Conservation (phyloP, 1,139 yeast species). For the Saccharomycopsis phalli region DNA sequence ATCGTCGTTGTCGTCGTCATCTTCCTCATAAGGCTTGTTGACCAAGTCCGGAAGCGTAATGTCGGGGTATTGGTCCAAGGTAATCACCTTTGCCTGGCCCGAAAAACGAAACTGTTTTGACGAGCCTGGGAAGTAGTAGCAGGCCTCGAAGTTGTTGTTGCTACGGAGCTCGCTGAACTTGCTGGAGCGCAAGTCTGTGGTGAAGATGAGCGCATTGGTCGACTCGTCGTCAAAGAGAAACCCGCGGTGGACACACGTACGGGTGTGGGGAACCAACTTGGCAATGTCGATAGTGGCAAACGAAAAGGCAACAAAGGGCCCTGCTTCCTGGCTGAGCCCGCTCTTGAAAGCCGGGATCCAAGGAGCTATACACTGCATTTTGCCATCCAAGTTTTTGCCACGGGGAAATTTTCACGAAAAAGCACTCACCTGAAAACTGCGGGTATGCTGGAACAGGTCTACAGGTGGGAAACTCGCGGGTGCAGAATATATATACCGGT, state of each 20-base stretch:
- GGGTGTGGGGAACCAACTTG: slow-evolving; percentile 47
- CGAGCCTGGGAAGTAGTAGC: slow-evolving; percentile 55
- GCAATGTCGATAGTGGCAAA: slow-evolving; percentile 54
- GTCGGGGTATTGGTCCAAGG: slow-evolving; percentile 32
- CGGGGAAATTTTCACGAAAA: too few relatives aligned
- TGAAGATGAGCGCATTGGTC: slow-evolving; percentile 59
- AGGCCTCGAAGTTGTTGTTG: slow-evolving; percentile 60
- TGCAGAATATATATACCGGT: too few relatives aligned
- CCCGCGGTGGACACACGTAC: slow-evolving; percentile 69
- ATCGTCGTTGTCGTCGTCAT: slow-evolving; percentile 20
- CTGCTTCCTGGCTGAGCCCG: slow-evolving; percentile 38
- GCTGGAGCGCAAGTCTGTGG: slow-evolving; percentile 63
- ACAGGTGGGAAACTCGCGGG: too few relatives aligned
- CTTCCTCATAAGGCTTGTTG: slow-evolving; percentile 21
- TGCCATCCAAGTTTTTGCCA: background rate
- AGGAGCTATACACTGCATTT: slow-evolving; percentile 52
- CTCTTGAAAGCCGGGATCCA: slow-evolving; percentile 57
- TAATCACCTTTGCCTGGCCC: slow-evolving; percentile 48
- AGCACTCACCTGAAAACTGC: too few relatives aligned
- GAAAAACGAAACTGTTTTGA: slow-evolving; percentile 65
- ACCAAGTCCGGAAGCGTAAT: slow-evolving; percentile 30
- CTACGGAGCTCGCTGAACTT: slow-evolving; percentile 46
- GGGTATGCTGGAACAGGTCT: too few relatives aligned
- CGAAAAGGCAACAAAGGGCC: slow-evolving; percentile 49
- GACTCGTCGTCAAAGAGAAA: slow-evolving; percentile 63